phyloP scores from a whole-genome alignment of 1,284 basidiomycete species.

The Paramarasmius palmivorus region DNA sequence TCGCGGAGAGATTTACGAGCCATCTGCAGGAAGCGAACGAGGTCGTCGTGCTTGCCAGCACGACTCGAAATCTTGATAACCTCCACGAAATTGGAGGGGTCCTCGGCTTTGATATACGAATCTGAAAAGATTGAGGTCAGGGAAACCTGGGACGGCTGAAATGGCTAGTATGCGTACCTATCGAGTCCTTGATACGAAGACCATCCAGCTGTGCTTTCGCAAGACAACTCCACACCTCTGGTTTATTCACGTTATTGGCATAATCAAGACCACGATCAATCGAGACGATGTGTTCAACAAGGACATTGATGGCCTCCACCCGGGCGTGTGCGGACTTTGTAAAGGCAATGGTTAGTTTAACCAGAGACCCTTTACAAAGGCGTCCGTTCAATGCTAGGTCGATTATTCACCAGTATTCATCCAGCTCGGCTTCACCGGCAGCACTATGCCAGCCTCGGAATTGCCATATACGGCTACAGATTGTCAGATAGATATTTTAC shows the following conservation, averaged over 20 bases:
- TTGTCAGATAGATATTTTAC: no score
- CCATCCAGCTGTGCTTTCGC: conserved; percentile 99
- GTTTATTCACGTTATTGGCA: conserved; percentile 95
- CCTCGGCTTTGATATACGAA: conserved; percentile 98
- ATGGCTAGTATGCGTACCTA: conserved; percentile 65
- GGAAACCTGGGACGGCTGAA: background rate
- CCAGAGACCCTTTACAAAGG: no score
- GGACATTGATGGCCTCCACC: conserved; percentile 96
- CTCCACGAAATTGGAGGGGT: conserved; percentile 93
- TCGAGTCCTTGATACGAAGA: conserved; percentile 96
- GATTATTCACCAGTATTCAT: no score
- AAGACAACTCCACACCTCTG: conserved; percentile 95
- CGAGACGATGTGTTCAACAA: conserved; percentile 98
- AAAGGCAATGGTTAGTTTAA: no score
- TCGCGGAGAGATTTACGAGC: conserved; percentile 97
- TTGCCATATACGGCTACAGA: no score
- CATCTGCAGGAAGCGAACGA: conserved; percentile 98
- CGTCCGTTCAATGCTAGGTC: no score
- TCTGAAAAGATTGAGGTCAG: conserved; percentile 47
- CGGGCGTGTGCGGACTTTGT: no score
- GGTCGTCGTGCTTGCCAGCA: conserved; percentile 97
- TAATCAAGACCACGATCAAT: conserved; percentile 97
- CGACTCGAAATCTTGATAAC: conserved; percentile 96
- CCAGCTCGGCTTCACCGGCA: no score
- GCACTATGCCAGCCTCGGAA: no score